These are phyloP conservation scores for Chlorella variabilis DNA, from an alignment of 163 green algal genomes.

Conservation along the genomic window DNA sequence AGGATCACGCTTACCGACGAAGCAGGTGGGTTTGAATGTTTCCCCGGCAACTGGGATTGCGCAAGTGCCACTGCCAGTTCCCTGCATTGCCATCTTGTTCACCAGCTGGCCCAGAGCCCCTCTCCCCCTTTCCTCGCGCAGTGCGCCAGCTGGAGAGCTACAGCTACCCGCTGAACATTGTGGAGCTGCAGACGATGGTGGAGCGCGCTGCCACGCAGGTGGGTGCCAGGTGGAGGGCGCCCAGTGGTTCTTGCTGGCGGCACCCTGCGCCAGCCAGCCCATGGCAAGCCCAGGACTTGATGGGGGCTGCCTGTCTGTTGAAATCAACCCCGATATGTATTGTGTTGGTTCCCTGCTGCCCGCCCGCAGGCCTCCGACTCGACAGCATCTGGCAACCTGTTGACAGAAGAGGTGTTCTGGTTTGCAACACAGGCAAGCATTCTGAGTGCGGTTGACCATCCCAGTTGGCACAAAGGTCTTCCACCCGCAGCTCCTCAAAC, in stretches of 20 bases:
- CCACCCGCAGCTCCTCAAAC: too few relatives aligned
- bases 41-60: not conserved
- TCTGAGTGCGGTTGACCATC: not conserved
- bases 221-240: not conserved
- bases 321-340: too few relatives aligned
- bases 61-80: not conserved
- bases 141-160: constrained; percentile 70
- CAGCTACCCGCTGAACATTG: constrained; percentile 75
- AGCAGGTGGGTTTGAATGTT: constrained; percentile 41
- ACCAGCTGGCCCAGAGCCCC: not conserved
- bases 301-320: too few relatives aligned
- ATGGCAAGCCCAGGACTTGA: too few relatives aligned
- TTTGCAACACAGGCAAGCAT: constrained; percentile 55
- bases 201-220: constrained; percentile 64
- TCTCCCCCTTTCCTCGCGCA: not conserved
- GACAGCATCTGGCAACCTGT: not conserved
- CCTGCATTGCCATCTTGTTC: not conserved
- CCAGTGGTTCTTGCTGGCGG: too few relatives aligned
- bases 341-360: too few relatives aligned
- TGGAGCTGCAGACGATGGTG: constrained; percentile 68
- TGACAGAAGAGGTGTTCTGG: constrained; percentile 82
- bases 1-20: constrained; percentile 61
- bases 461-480: not conserved
- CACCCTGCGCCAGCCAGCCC: too few relatives aligned
- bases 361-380: not conserved